Conservation (phyloP, 1,139 yeast species). For the Taiozyma sp. region DNA sequence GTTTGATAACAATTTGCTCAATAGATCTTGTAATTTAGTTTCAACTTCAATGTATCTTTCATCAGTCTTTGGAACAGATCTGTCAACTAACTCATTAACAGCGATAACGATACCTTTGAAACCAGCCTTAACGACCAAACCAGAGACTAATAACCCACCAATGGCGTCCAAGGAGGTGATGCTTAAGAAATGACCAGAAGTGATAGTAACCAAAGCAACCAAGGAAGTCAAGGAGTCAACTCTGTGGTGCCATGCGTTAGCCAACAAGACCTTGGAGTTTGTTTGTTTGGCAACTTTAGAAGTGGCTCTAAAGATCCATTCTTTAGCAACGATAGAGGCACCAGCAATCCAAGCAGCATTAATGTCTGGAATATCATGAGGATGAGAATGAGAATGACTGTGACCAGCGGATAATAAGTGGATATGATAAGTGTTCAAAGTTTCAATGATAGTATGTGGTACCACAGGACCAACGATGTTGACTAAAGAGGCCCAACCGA, state of each 20-base stretch:
- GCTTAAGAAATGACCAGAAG: conserved; percentile 74
- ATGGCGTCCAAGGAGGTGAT: conserved; percentile 84
- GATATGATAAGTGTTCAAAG: conserved; percentile 34
- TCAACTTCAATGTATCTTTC: conserved; percentile 35
- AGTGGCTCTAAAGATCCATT: conserved; percentile 79
- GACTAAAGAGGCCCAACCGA: conserved; percentile 81
- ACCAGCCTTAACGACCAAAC: conserved; percentile 80
- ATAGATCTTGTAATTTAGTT: conserved; percentile 30
- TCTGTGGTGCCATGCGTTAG: conserved; percentile 98
- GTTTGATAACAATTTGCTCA: conserved; percentile 30
- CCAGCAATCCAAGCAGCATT: conserved; percentile 97
- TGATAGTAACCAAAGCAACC: conserved; percentile 84
- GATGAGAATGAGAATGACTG: conserved; percentile 38
- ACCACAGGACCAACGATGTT: conserved; percentile 64
- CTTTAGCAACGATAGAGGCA: conserved; percentile 81
- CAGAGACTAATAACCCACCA: conserved; percentile 85
- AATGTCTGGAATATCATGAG: conserved; percentile 54
- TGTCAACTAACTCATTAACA: conserved; percentile 70
- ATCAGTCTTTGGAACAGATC: conserved; percentile 37
- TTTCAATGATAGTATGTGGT: conserved; percentile 49
- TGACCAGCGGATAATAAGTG: conserved; percentile 27
- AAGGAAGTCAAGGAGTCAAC: conserved; percentile 91
- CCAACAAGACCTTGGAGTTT: conserved; percentile 84
- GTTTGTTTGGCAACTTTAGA: conserved; percentile 68
- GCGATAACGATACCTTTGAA: conserved; percentile 66